A percentile compares a stretch with the other conserved stretches of the same genome.
Conservation (phyloP, 108 stramenopile genomes). For the Mediolabrus comicus region DNA sequence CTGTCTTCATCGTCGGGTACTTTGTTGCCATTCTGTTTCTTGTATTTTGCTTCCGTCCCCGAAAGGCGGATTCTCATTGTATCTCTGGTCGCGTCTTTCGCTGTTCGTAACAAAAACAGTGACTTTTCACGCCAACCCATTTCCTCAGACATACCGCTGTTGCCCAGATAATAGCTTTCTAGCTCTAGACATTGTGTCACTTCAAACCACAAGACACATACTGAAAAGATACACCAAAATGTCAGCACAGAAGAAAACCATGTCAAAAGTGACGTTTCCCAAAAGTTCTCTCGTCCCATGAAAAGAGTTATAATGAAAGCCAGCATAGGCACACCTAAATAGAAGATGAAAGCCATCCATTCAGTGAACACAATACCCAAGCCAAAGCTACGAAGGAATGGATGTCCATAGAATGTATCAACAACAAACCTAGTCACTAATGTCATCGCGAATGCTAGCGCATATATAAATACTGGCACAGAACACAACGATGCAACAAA, state of each 20-base stretch:
- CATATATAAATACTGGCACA: conserved; percentile 35
- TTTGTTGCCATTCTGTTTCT: background rate
- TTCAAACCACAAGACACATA: conserved; percentile 31
- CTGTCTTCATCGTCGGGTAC: background rate
- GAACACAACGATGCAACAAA: conserved; percentile 18
- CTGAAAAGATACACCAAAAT: conserved; percentile 34
- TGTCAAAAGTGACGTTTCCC: conserved; percentile 30
- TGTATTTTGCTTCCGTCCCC: background rate
- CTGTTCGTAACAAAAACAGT: background rate
- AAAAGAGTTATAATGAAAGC: conserved; percentile 28
- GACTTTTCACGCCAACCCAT: background rate
- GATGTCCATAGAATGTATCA: conserved; percentile 41
- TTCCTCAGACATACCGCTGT: conserved; percentile 1
- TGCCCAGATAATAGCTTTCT: background rate
- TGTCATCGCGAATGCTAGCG: conserved; percentile 33
- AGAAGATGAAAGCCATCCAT: conserved; percentile 44
- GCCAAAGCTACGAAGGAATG: conserved; percentile 35
- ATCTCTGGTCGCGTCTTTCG: background rate
- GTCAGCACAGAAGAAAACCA: conserved; percentile 40
- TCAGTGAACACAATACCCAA: conserved; percentile 36
- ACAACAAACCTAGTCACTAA: conserved; percentile 29
- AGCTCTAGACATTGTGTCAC: conserved; percentile 20
- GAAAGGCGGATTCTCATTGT: background rate
- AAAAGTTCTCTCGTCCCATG: conserved; percentile 15
- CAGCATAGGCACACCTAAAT: conserved; percentile 31